phyloP scores from a whole-genome alignment of 352 stramenopile genomes.

The Saprolegnia diclina region DNA sequence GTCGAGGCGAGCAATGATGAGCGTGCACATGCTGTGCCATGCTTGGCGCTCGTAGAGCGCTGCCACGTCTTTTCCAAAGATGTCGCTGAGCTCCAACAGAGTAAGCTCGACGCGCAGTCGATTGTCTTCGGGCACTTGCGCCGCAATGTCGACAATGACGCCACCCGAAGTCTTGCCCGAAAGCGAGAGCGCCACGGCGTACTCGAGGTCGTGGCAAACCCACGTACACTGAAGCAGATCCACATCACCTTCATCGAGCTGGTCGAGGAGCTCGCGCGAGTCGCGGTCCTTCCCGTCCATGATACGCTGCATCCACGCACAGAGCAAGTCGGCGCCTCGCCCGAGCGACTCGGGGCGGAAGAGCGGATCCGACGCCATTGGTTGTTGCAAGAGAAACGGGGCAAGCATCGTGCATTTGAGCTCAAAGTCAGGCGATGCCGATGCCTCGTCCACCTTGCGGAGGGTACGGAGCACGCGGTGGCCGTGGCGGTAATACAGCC shows the following conservation, averaged over 20 bases:
- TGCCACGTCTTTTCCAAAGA: slow-evolving; percentile 6
- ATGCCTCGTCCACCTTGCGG: background rate
- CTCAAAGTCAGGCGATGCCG: background rate
- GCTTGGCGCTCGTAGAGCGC: background rate
- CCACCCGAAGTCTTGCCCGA: background rate
- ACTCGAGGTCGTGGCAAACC: slow-evolving; percentile 3
- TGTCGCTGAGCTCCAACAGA: background rate
- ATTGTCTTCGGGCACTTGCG: slow-evolving; percentile 2
- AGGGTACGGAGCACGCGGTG: background rate
- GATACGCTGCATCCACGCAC: background rate
- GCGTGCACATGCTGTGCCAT: background rate
- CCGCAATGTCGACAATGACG: slow-evolving; percentile 4
- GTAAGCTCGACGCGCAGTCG: slow-evolving; percentile 3
- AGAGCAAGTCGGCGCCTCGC: background rate
- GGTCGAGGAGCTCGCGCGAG: slow-evolving; percentile 1
- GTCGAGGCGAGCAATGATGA: background rate
- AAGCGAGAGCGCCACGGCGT: background rate
- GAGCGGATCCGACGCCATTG: background rate
- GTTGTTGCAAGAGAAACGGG: background rate
- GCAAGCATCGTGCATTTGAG: background rate
- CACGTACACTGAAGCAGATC: background rate
- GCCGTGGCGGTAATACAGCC: background rate
- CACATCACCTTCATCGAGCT: background rate
- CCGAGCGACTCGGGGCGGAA: background rate
- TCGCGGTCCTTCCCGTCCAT: slow-evolving; percentile 1